Conservation (phyloP, 805 yeast species). For the Saccharomyces mikatae region DNA sequence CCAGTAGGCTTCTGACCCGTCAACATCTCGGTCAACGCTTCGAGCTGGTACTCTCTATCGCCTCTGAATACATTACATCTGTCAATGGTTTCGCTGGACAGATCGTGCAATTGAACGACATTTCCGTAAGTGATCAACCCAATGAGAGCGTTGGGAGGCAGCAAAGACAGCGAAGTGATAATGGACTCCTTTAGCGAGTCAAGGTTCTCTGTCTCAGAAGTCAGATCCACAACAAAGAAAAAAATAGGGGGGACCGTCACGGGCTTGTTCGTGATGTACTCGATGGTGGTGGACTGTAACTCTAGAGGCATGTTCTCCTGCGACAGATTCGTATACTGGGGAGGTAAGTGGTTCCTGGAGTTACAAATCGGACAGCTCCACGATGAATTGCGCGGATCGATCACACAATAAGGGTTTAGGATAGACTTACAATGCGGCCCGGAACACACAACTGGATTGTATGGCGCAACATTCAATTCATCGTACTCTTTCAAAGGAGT, state of each 20-base stretch:
- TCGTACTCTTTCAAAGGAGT: constrained; percentile 84
- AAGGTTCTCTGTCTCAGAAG: constrained; percentile 83
- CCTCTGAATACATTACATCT: constrained; percentile 84
- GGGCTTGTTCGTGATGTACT: constrained; percentile 75
- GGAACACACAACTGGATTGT: constrained; percentile 81
- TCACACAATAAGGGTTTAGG: constrained; percentile 77
- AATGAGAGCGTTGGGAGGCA: constrained; percentile 84
- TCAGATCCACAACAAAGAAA: constrained; percentile 76
- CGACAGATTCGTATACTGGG: constrained; percentile 69
- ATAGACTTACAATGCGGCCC: constrained; percentile 72
- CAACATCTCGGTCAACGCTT: constrained; percentile 53
- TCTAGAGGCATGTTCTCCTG: constrained; percentile 77
- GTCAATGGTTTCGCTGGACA: constrained; percentile 57
- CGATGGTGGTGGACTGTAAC: constrained; percentile 68
- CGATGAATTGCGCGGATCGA: constrained; percentile 63
- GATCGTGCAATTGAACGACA: constrained; percentile 82
- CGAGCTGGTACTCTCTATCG: constrained; percentile 63
- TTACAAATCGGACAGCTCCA: constrained; percentile 87
- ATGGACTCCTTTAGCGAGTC: constrained; percentile 76
- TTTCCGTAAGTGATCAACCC: constrained; percentile 83
- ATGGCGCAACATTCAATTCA: constrained; percentile 67
- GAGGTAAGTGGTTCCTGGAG: constrained; percentile 70
- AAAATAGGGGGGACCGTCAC: constrained; percentile 80
- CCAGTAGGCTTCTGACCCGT: constrained; percentile 44
- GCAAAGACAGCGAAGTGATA: constrained; percentile 61